These are phyloP conservation scores for Aureobasidium sp. DNA, from an alignment of 2,329 filamentous ascomycete genomes.

Conservation along the genomic window DNA sequence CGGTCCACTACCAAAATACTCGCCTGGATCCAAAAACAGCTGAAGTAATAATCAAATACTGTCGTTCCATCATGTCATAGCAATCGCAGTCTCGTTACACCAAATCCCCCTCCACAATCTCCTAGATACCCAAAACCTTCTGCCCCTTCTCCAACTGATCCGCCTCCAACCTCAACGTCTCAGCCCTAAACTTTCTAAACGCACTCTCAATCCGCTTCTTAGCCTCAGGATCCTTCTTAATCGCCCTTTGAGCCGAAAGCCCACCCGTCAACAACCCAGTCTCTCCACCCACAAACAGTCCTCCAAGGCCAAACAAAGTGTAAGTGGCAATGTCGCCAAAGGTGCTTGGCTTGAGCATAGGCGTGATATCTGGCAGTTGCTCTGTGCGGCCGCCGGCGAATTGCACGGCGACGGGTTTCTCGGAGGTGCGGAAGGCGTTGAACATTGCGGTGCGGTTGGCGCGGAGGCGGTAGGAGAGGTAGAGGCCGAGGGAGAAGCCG, in stretches of 20 bases:
- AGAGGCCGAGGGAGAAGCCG: slow-evolving; percentile 54
- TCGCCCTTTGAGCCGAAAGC: slow-evolving; percentile 46
- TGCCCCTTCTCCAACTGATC: slow-evolving; percentile 44
- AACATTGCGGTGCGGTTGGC: slow-evolving; percentile 52
- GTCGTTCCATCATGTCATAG: not conserved
- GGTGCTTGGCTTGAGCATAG: slow-evolving; percentile 49
- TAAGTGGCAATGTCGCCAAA: slow-evolving; percentile 57
- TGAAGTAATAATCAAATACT: not conserved
- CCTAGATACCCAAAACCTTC: slow-evolving; percentile 13
- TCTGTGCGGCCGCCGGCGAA: slow-evolving; percentile 56
- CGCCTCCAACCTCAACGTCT: slow-evolving; percentile 56
- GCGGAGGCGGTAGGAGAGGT: slow-evolving; percentile 52
- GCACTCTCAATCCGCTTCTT: slow-evolving; percentile 55
- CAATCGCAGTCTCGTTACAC: not conserved
- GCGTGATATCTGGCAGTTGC: slow-evolving; percentile 54
- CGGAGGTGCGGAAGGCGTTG: slow-evolving; percentile 52
- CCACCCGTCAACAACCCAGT: slow-evolving; percentile 53
- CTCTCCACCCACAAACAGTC: slow-evolving; percentile 59
- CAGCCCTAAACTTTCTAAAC: slow-evolving; percentile 55
- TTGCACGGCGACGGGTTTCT: slow-evolving; percentile 55
- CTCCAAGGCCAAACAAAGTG: slow-evolving; percentile 55
- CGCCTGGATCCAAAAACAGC: too few species aligned
- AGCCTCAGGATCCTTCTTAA: slow-evolving; percentile 49
- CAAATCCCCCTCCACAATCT: not conserved
- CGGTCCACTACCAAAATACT: too few species aligned